Evolutionary conservation across 768 basidiomycete species (phyloP), one percentile per base, ranked within the genome.

Genomic region (Tylopilus sp.): DNA sequence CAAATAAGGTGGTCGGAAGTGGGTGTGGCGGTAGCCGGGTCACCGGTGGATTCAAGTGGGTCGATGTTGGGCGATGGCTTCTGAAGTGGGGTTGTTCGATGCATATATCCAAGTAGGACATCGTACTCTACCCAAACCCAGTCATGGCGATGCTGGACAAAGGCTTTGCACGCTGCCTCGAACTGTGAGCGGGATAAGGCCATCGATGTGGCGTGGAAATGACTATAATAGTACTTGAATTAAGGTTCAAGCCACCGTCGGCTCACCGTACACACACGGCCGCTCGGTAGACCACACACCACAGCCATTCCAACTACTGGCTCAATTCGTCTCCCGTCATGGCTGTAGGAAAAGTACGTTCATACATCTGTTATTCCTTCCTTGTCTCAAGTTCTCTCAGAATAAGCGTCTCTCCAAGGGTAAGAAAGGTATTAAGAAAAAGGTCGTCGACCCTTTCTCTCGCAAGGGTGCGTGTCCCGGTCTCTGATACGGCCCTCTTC

Each of bases 351-450:
- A 91, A 91, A 82, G 89, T 88, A 56, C 45, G 82, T 70, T 26
- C 33, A 23, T 6, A 3, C 22, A 7, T 43, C 13, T 15, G 23
- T 8, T 7, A 11, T 4, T 18, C 39, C 13, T 41, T 20, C 21
- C 40, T 44, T 15, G 10, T 21, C 52, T 59, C 22, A 58, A 38
- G 9, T 44, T 33, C 39, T 13, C 44, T 13, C 61, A 98, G 91
- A 98, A 98, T 79, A 99, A 99, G 78, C 86, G 93, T 71, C 83
- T 95, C 63, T 94, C 93, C 44, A 97, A 97, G 79, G 93, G 93
- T 66, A 95, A 95, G 83, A 95, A 95, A 80, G 93, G 92, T 72
- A 86, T 98, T 80, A 99, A 99, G 93, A 99, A 98, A 81, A 97
- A 98, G 86, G 94, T 97, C 71, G 93, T 99, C 57, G 97, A 99